A percentile compares a stretch with the other conserved stretches of the same genome.
phyloP scores from a whole-genome alignment of 2,329 filamentous ascomycete species.

The Talaromyces amestolkiae region DNA sequence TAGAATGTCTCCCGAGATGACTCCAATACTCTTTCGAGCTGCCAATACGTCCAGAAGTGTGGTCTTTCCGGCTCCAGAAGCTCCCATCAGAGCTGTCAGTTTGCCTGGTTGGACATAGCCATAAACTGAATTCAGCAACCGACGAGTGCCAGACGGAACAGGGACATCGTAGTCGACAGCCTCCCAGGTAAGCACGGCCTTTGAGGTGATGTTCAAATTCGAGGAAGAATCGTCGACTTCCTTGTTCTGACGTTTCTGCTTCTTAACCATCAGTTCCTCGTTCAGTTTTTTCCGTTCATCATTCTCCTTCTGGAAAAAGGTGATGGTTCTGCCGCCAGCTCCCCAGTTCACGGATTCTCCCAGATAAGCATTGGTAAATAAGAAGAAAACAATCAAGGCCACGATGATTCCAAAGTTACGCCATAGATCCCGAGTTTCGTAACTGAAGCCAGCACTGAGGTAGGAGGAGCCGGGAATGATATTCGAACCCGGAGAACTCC shows the following conservation, averaged over 20 bases:
- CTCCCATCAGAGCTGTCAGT: slow-evolving; percentile 52
- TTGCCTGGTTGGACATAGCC: slow-evolving; percentile 52
- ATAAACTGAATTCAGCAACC: slow-evolving; percentile 47
- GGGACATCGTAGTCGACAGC: slow-evolving; percentile 52
- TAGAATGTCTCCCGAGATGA: slow-evolving; percentile 61
- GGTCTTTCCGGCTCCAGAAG: slow-evolving; percentile 75
- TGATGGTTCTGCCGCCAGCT: slow-evolving; percentile 34
- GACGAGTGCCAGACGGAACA: slow-evolving; percentile 45
- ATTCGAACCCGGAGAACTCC: slow-evolving; percentile 64
- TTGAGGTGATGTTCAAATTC: slow-evolving; percentile 53
- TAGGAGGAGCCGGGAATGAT: slow-evolving; percentile 67
- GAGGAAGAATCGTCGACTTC: slow-evolving; percentile 36
- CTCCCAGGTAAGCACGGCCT: slow-evolving; percentile 57
- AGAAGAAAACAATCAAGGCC: slow-evolving; percentile 36
- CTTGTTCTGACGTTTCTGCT: slow-evolving; percentile 17
- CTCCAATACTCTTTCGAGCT: slow-evolving; percentile 62
- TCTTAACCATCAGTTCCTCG: slow-evolving; percentile 14
- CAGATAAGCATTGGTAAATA: slow-evolving; percentile 38
- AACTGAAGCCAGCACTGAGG: slow-evolving; percentile 66
- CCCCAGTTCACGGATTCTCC: slow-evolving; percentile 38
- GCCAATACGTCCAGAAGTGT: slow-evolving; percentile 77
- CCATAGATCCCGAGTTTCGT: slow-evolving; percentile 68
- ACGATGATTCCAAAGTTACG: slow-evolving; percentile 50
- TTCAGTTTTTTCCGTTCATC: slow-evolving; percentile 23
- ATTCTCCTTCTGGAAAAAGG: slow-evolving; percentile 30